phyloP scores from a whole-genome alignment of 345 rosid species.

The Firmiana major region DNA sequence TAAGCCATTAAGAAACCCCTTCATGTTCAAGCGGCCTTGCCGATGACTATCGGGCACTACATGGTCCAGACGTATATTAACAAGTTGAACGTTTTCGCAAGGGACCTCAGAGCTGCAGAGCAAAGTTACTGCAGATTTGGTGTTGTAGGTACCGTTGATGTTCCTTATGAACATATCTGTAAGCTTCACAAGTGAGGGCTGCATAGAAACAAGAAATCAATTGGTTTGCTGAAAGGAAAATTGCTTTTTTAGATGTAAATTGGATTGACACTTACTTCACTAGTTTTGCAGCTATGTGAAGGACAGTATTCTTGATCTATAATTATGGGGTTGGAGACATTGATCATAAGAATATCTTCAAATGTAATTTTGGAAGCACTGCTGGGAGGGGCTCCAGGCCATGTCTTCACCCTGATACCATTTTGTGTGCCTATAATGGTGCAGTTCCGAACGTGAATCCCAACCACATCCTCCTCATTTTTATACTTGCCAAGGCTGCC shows the following conservation, averaged over 20 bases:
- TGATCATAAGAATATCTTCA: conserved; percentile 37
- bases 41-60: neutral
- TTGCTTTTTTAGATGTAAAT: neutral
- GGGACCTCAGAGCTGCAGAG: conserved; percentile 43
- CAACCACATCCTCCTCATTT: conserved; percentile 41
- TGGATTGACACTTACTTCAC: conserved; percentile 2
- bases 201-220: neutral
- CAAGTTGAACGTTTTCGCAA: conserved; percentile 38
- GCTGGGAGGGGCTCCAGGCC: conserved; percentile 35
- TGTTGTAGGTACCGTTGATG: conserved; percentile 48
- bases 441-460: conserved; percentile 37
- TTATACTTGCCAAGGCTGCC: conserved; percentile 54
- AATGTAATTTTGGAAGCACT: conserved; percentile 29
- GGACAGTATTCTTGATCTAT: conserved; percentile 56
- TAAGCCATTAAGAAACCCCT: conserved; percentile 32
- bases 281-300: conserved; percentile 25
- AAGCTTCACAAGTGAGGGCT: conserved; percentile 53
- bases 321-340: conserved; percentile 54
- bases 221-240: neutral
- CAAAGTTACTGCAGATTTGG: conserved; percentile 31
- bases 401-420: conserved; percentile 54
- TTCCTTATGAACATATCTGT: conserved; percentile 37
- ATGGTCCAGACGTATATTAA: conserved; percentile 25
- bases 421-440: conserved; percentile 45
- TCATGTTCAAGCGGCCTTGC: conserved; percentile 23